These are phyloP conservation scores for Onygena corvina DNA, from an alignment of 2,329 filamentous ascomycete species.

Conservation along the genomic window DNA sequence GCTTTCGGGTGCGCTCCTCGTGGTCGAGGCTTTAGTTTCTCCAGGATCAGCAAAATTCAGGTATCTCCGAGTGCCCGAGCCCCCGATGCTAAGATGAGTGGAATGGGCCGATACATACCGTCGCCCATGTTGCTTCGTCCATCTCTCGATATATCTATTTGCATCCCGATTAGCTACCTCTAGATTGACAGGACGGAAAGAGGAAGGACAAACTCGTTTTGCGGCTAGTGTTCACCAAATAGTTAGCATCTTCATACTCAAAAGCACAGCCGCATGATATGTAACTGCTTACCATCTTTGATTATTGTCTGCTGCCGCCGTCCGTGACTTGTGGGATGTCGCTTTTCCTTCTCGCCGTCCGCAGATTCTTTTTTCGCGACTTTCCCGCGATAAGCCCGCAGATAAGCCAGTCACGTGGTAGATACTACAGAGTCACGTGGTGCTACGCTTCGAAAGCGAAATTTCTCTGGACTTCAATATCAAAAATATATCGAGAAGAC, in stretches of 20 bases:
- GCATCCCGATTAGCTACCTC: conserved; percentile 10
- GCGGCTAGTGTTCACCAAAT: conserved; percentile 24
- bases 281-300: conserved; percentile 15
- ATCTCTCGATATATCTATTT: conserved; percentile 57
- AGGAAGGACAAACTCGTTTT: conserved; percentile 33
- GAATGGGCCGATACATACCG: conserved; percentile 21
- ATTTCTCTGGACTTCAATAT: too few relatives aligned
- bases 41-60: conserved; percentile 20
- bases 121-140: conserved; percentile 52
- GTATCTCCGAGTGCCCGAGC: conserved; percentile 22
- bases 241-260: conserved; percentile 11
- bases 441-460: too few relatives aligned
- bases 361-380: neutral
- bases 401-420: too few relatives aligned
- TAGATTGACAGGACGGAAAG: neutral
- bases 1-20: conserved; percentile 82
- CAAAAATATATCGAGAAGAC: too few relatives aligned
- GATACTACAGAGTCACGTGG: too few relatives aligned
- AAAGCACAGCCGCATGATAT: neutral
- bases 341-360: neutral
- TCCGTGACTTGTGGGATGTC: neutral
- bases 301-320: conserved; percentile 6
- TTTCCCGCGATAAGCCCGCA: neutral
- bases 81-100: neutral
- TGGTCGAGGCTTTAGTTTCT: conserved; percentile 52